Evolutionary conservation across 1,139 yeast genomes (phyloP).

Genomic region (Yamadazyma jaroonii): DNA sequence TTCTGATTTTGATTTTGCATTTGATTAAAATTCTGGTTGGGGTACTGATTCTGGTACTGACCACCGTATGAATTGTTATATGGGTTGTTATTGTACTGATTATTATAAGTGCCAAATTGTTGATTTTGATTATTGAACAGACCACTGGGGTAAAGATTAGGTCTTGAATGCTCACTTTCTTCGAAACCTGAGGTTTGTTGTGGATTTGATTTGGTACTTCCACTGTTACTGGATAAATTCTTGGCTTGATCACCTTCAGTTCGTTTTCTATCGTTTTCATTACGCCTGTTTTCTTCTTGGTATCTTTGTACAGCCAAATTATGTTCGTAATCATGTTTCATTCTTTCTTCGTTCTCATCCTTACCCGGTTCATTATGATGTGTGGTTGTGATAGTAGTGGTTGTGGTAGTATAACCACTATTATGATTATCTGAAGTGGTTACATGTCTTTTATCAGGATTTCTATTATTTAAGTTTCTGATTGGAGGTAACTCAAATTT

Average conservation of each 20-base stretch:
- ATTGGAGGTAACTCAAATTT: constrained; percentile 8
- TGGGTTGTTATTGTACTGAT: background rate
- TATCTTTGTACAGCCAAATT: constrained; percentile 10
- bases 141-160: background rate
- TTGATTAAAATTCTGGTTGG: background rate
- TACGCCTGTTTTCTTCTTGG: constrained; percentile 7
- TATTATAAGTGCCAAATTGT: background rate
- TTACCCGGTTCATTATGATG: constrained; percentile 9
- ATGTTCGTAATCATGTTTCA: constrained; percentile 9
- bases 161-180: background rate
- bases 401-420: constrained; percentile 12
- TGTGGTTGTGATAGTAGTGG: constrained; percentile 15
- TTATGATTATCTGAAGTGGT: constrained; percentile 1
- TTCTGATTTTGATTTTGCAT: background rate
- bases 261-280: constrained; percentile 5
- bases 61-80: background rate
- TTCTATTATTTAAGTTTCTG: constrained; percentile 1
- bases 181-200: background rate
- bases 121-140: background rate
- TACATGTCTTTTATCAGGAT: constrained; percentile 1
- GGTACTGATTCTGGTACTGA: background rate
- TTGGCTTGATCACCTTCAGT: background rate
- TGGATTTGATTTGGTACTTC: background rate
- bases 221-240: background rate
- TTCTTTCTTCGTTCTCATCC: constrained; percentile 5